These are phyloP conservation scores for Leccinum uliginosum DNA, from an alignment of 768 basidiomycete species.

Conservation along the genomic window DNA sequence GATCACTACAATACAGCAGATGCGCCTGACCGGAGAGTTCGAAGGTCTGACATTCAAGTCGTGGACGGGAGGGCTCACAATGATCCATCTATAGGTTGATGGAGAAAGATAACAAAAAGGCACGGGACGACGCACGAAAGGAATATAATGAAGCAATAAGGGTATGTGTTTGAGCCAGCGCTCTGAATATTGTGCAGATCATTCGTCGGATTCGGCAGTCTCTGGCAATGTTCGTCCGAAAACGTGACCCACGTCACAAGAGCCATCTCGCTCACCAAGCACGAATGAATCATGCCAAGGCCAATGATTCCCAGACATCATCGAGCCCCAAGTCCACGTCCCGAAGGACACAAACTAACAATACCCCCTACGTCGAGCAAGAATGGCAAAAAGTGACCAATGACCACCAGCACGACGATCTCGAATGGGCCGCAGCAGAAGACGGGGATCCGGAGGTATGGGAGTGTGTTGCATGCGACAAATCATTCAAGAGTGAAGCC, in stretches of 20 bases:
- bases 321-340: slow-evolving; percentile 21
- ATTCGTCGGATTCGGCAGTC: slow-evolving; percentile 40
- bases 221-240: slow-evolving; percentile 70
- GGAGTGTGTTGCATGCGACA: slow-evolving; percentile 95
- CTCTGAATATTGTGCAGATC: not conserved
- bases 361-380: slow-evolving; percentile 68
- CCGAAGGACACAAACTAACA: slow-evolving; percentile 24
- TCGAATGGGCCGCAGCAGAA: slow-evolving; percentile 73
- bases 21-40: slow-evolving; percentile 80
- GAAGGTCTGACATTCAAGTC: slow-evolving; percentile 48
- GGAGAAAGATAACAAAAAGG: slow-evolving; percentile 96
- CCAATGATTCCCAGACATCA: slow-evolving; percentile 28
- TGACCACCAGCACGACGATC: slow-evolving; percentile 39
- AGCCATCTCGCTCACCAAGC: slow-evolving; percentile 47
- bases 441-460: slow-evolving; percentile 74
- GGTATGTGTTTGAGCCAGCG: slow-evolving; percentile 42
- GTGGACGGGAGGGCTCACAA: not conserved
- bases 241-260: slow-evolving; percentile 88
- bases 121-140: slow-evolving; percentile 76
- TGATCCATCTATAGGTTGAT: slow-evolving; percentile 52
- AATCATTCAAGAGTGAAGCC: slow-evolving; percentile 85
- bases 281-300: slow-evolving; percentile 34
- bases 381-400: slow-evolving; percentile 77
- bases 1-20: slow-evolving; percentile 81
- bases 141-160: slow-evolving; percentile 92